Evolutionary conservation across 371 early-diverging fungal species (phyloP).

Genomic region (Apophysomyces elegans): DNA sequence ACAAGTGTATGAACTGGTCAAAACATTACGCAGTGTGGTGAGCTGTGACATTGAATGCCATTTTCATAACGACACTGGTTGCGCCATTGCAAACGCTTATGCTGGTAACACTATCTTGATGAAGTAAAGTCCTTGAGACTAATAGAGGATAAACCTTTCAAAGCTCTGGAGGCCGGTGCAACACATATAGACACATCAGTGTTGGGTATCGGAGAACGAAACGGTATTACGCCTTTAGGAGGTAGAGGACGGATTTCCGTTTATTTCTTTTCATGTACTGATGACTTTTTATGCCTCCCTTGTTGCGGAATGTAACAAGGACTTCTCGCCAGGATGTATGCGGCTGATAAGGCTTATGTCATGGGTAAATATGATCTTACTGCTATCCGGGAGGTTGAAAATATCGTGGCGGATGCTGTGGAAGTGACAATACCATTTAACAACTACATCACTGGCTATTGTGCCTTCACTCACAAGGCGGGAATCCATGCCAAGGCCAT

Average conservation of each 20-base stretch:
- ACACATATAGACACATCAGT: conserved; percentile 98
- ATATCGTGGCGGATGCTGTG: conserved; percentile 93
- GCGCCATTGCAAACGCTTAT: conserved; percentile 97
- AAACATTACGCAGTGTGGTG: conserved; percentile 91
- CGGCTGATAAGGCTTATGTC: conserved; percentile 87
- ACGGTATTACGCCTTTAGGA: conserved; percentile 96
- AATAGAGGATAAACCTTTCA: neutral
- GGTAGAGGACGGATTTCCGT: conserved; percentile 24
- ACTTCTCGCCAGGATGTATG: conserved; percentile 93
- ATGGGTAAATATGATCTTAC: conserved; percentile 91
- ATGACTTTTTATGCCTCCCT: neutral
- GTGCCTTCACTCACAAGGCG: conserved; percentile 98
- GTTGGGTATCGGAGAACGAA: conserved; percentile 97
- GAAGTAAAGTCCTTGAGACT: too few species aligned
- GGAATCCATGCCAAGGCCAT: conserved; percentile 99
- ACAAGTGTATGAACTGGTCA: conserved; percentile 96
- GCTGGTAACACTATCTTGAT: conserved; percentile 52
- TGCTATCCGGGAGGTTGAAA: conserved; percentile 91
- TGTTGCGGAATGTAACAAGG: conserved; percentile 25
- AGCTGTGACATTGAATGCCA: conserved; percentile 98
- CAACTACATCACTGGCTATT: conserved; percentile 98
- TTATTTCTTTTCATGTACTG: neutral
- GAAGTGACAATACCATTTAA: conserved; percentile 96
- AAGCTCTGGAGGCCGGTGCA: conserved; percentile 93
- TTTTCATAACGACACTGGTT: conserved; percentile 99